Percentiles rank a stretch among this genome's conserved stretches.
Evolutionary conservation across 2,329 filamentous ascomycete species (phyloP).

Genomic region (Hypoxylon sp.): DNA sequence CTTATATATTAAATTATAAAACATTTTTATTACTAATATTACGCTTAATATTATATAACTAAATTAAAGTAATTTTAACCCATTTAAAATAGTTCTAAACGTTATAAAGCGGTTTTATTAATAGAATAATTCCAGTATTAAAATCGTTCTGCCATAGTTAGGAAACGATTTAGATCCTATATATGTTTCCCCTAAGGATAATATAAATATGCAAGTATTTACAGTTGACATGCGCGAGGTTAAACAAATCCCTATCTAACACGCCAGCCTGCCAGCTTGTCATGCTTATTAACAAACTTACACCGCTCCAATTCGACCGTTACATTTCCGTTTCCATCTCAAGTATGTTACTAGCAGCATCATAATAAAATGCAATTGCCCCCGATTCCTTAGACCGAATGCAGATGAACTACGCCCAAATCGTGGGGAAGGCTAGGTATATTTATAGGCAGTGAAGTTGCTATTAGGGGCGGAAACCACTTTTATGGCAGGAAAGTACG

Average conservation of each 20-base stretch:
- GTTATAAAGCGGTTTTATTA: too few species aligned
- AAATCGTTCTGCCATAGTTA: too few species aligned
- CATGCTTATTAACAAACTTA: constrained; percentile 22
- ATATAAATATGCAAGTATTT: background rate
- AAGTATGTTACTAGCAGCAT: constrained; percentile 9
- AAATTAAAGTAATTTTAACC: too few species aligned
- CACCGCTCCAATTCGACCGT: constrained; percentile 35
- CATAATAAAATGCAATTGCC: constrained; percentile 29
- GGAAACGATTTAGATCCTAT: too few species aligned
- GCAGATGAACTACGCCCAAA: constrained; percentile 24
- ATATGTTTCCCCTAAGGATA: too few species aligned
- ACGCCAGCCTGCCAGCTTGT: constrained; percentile 7
- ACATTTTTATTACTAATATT: too few species aligned
- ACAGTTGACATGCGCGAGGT: constrained; percentile 24
- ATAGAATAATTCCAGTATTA: too few species aligned
- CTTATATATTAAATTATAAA: too few species aligned
- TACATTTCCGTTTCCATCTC: constrained; percentile 17
- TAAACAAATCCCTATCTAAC: constrained; percentile 15
- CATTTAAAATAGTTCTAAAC: too few species aligned
- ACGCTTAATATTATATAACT: too few species aligned
- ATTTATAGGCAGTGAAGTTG: background rate
- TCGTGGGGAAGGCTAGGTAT: constrained; percentile 6
- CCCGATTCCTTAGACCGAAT: constrained; percentile 20
- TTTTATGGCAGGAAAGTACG: constrained; percentile 24
- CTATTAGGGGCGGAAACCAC: constrained; percentile 11